These are phyloP conservation scores for Adansonia madagascariensis DNA, from an alignment of 441 rosid genomes.

Conservation along the genomic window DNA sequence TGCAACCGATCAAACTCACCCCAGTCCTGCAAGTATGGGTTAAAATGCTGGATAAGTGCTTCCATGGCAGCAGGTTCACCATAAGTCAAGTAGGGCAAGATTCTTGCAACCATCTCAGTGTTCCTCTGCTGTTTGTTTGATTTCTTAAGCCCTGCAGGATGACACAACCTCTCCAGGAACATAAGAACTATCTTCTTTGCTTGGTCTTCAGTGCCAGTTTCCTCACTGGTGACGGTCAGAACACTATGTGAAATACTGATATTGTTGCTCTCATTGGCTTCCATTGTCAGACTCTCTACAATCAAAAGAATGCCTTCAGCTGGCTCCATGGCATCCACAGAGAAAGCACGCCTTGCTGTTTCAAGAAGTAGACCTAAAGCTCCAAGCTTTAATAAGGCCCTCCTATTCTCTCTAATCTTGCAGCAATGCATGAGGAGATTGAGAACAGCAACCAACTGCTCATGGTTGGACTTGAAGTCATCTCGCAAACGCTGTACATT, in stretches of 20 bases:
- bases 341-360: constrained; percentile 96
- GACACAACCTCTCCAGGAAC: constrained; percentile 96
- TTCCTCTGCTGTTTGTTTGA: constrained; percentile 99
- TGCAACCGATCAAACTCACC: constrained; percentile 81
- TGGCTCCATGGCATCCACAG: constrained; percentile 99
- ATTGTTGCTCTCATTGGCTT: constrained; percentile 95
- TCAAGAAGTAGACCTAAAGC: constrained; percentile 98
- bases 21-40: constrained; percentile 92
- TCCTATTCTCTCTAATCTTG: constrained; percentile 94
- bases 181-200: constrained; percentile 98
- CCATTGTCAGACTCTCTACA: constrained; percentile 96
- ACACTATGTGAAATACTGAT: constrained; percentile 82
- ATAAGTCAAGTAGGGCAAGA: constrained; percentile 97
- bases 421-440: constrained; percentile 98
- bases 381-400: constrained; percentile 84
- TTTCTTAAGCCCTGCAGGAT: constrained; percentile 87
- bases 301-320: constrained; percentile 99
- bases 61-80: constrained; percentile 99
- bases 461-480: constrained; percentile 97
- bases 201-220: constrained; percentile 91
- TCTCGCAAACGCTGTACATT: constrained; percentile 75
- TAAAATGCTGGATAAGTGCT: constrained; percentile 93
- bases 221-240: constrained; percentile 86
- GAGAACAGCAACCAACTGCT: constrained; percentile 95
- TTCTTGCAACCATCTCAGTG: constrained; percentile 99